Evolutionary conservation across 129 eudicot species (phyloP).

Genomic region (Deinandra increscens): DNA sequence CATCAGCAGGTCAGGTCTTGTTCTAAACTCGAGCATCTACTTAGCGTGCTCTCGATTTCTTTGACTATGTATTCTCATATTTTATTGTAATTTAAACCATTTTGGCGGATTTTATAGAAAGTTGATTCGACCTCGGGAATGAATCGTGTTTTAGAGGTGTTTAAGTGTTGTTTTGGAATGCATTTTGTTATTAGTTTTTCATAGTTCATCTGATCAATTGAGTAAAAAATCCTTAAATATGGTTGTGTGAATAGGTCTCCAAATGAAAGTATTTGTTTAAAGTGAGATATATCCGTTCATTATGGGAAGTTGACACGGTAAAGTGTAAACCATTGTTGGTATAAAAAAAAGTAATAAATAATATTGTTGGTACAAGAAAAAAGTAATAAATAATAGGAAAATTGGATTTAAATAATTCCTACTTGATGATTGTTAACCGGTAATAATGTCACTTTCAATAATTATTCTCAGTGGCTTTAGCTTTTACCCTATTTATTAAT

Average conservation of each 20-base stretch:
- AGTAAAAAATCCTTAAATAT: background rate
- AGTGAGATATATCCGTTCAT: too few species aligned
- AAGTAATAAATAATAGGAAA: too few species aligned
- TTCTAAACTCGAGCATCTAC: constrained; percentile 22
- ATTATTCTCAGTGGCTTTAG: too few species aligned
- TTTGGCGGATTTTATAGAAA: constrained; percentile 10
- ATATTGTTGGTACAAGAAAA: too few species aligned
- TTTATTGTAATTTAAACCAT: constrained; percentile 14
- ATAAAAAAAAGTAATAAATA: too few species aligned
- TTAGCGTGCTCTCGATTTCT: constrained; percentile 7
- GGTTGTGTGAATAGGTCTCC: background rate
- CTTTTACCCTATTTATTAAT: too few species aligned
- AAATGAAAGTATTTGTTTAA: too few species aligned
- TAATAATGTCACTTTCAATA: too few species aligned
- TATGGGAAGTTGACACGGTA: too few species aligned
- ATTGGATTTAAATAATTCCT: too few species aligned
- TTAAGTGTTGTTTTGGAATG: background rate
- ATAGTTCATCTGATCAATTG: background rate
- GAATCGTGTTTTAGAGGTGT: constrained; percentile 8
- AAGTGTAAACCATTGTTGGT: too few species aligned
- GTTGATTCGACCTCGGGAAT: background rate
- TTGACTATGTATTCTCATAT: constrained; percentile 23
- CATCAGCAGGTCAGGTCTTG: constrained; percentile 21
- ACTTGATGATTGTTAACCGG: too few species aligned
- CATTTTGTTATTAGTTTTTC: background rate